Percentiles rank a stretch among this genome's conserved stretches.
Evolutionary conservation across 352 stramenopile genomes (phyloP).

Genomic region (Pythium coloratum): DNA sequence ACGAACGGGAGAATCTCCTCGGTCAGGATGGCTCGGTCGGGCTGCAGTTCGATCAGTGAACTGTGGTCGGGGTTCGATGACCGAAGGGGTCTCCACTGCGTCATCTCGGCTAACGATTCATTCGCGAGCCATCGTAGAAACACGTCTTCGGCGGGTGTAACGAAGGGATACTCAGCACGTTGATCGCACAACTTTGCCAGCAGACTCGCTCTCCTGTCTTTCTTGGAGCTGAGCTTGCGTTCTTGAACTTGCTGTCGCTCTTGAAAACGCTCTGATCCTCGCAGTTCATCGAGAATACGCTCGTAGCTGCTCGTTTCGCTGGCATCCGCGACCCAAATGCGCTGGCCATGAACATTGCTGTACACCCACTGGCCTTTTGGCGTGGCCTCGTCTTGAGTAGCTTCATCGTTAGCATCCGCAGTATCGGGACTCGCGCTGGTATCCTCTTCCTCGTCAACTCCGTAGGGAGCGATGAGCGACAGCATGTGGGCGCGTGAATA

Average conservation of each 20-base stretch:
- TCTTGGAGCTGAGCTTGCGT: conserved; percentile 37
- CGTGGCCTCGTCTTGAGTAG: not conserved
- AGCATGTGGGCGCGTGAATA: not conserved
- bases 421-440: not conserved
- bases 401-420: not conserved
- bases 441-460: not conserved
- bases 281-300: conserved; percentile 69
- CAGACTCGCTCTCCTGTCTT: not conserved
- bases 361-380: conserved; percentile 42
- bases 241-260: conserved; percentile 31
- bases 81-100: conserved; percentile 61
- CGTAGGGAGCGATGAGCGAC: not conserved
- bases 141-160: conserved; percentile 34
- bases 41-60: conserved; percentile 54
- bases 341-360: conserved; percentile 81
- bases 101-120: conserved; percentile 33
- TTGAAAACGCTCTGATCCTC: conserved; percentile 42
- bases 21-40: conserved; percentile 59
- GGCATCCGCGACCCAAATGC: conserved; percentile 62
- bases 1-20: conserved; percentile 84
- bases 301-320: conserved; percentile 73
- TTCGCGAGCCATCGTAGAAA: conserved; percentile 54
- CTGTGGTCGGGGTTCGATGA: conserved; percentile 44
- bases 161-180: conserved; percentile 40
- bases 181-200: conserved; percentile 52